A percentile compares a stretch with the other conserved stretches of the same genome.
These are phyloP conservation scores for Citrus reticulata DNA, from an alignment of 345 rosid species.

Conservation along the genomic window DNA sequence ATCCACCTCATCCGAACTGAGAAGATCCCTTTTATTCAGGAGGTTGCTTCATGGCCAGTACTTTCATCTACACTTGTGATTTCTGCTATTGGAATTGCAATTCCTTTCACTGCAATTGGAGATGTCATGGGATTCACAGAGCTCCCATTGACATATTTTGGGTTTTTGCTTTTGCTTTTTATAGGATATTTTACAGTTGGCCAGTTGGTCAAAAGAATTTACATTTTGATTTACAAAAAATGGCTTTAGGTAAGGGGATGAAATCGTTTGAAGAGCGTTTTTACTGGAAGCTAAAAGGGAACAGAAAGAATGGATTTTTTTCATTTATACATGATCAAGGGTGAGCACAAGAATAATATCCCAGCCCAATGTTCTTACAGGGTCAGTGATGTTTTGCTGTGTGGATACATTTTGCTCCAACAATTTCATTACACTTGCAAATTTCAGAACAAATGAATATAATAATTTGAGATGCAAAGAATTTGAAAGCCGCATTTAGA, in stretches of 20 bases:
- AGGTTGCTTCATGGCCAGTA: constrained; percentile 61
- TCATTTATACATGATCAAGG: constrained; percentile 19
- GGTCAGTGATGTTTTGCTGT: background rate
- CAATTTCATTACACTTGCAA: background rate
- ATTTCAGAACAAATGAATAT: constrained; percentile 18
- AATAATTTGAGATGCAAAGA: background rate
- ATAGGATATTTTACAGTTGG: constrained; percentile 55
- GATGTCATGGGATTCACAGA: constrained; percentile 34
- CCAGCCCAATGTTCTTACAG: constrained; percentile 3
- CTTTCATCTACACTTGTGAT: constrained; percentile 43
- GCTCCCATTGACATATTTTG: constrained; percentile 51
- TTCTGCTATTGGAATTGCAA: constrained; percentile 50
- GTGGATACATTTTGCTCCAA: background rate
- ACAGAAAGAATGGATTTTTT: background rate
- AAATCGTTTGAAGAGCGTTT: background rate
- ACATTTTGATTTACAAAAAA: constrained; percentile 43
- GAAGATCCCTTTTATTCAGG: constrained; percentile 61
- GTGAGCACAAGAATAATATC: background rate
- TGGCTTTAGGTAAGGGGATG: constrained; percentile 39
- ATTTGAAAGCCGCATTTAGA: background rate
- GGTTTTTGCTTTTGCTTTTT: constrained; percentile 54
- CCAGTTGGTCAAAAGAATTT: constrained; percentile 55
- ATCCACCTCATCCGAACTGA: constrained; percentile 64
- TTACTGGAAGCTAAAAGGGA: background rate
- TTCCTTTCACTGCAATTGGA: constrained; percentile 43